A percentile compares a stretch with the other conserved stretches of the same genome.
Evolutionary conservation across 305 asterid genomes (phyloP).

Genomic region (Ajuga reptans): DNA sequence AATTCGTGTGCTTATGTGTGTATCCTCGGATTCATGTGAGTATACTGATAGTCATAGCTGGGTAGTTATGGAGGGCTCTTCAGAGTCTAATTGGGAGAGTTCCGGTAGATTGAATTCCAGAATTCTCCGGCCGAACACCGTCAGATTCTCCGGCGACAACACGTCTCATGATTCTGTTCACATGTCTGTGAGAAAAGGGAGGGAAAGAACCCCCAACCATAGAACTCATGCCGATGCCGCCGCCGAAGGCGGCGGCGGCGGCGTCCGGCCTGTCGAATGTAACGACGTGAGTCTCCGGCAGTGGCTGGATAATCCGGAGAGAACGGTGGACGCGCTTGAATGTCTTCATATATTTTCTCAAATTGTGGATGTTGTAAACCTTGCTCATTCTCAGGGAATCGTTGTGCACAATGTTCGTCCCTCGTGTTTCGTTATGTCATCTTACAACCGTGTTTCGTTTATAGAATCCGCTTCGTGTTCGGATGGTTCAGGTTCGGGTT

Average conservation of each 20-base stretch:
- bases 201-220: constrained; percentile 33
- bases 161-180: constrained; percentile 52
- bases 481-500: constrained; percentile 39
- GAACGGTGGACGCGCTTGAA: constrained; percentile 65
- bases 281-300: constrained; percentile 75
- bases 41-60: constrained; percentile 14
- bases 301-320: constrained; percentile 81
- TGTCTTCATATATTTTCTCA: constrained; percentile 89
- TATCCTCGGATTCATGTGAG: constrained; percentile 31
- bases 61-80: constrained; percentile 78
- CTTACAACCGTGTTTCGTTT: constrained; percentile 66
- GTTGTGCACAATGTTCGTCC: constrained; percentile 77
- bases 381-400: constrained; percentile 82
- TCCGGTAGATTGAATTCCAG: constrained; percentile 45
- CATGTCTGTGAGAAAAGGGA: constrained; percentile 40
- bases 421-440: constrained; percentile 84
- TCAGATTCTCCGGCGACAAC: constrained; percentile 44
- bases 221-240: constrained; percentile 26
- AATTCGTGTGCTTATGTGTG: constrained; percentile 27
- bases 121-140: constrained; percentile 29
- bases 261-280: constrained; percentile 30
- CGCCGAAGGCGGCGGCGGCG: constrained; percentile 23
- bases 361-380: constrained; percentile 65
- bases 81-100: constrained; percentile 74
- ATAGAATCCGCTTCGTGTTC: constrained; percentile 90